Conservation (phyloP, 139 green algal species). For the Volvox africanus region DNA sequence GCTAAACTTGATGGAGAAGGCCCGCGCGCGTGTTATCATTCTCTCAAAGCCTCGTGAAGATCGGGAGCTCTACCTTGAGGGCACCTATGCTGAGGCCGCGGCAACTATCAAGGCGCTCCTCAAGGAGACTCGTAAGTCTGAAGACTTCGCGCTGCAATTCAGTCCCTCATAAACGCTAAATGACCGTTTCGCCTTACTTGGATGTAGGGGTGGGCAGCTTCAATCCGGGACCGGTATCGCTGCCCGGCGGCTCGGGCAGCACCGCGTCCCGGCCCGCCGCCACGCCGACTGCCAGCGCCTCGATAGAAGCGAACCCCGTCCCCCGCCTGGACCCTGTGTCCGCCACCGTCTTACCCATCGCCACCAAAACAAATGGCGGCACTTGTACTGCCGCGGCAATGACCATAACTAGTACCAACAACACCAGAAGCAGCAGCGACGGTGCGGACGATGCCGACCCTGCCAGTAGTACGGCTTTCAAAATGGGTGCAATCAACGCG, state of each 20-base stretch:
- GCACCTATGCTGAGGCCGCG: background rate
- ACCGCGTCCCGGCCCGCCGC: too few relatives aligned
- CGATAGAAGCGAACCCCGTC: too few relatives aligned
- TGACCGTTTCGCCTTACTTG: background rate
- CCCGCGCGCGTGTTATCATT: background rate
- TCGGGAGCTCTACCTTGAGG: background rate
- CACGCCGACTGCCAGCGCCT: too few relatives aligned
- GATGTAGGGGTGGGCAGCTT: too few relatives aligned
- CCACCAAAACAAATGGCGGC: background rate
- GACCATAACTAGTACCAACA: background rate
- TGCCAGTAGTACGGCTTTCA: background rate
- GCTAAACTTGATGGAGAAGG: constrained; percentile 1
- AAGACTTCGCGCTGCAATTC: background rate
- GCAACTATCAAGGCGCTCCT: background rate
- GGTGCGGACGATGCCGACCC: background rate
- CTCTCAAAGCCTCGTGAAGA: constrained; percentile 5
- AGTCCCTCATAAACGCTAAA: background rate
- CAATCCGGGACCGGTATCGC: too few relatives aligned
- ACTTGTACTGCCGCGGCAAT: background rate
- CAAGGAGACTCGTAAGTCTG: background rate
- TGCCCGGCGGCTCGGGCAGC: too few relatives aligned
- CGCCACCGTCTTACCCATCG: background rate
- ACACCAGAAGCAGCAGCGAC: background rate
- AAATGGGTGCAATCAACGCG: background rate
- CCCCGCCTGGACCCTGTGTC: too few relatives aligned